Evolutionary conservation across 2,329 filamentous ascomycete species (phyloP), one percentile per base, ranked within the genome.

Genomic region (Torrubiella hemipterigena): DNA sequence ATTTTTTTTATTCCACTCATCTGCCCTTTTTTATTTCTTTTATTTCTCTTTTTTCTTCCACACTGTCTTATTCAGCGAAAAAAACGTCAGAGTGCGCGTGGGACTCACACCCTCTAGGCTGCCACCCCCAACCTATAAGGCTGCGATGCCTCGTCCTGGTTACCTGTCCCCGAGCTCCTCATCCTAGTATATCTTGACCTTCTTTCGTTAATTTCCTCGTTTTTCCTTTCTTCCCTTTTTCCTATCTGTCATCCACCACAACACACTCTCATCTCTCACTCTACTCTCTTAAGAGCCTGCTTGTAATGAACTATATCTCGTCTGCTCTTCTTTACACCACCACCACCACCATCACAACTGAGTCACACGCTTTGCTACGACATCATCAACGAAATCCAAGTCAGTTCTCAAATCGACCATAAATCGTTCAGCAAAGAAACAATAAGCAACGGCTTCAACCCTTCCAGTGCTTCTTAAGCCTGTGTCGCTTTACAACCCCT

Each of bases 1-100:
- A 46, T 45, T 37, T 51, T 50, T 45, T 44, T 42, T 52, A 40
- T 45, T 29, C 29, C 18, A 32, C 21, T n/a, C 21, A 8, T 23
- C 14, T 23, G 9, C 19, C 7, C 10, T 22, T 31, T 17, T 4
- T 21, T 17, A 30, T 23, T 34, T 54, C 43, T 53, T 52, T 34
- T 45, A 15, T 47, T 42, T 47, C 38, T 40, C 45, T 20, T 19
- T 30, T n/a, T 13, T 32, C 40, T 47, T 17, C 18, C 30, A 20
- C 14, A 22, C 24, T 30, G 31, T 24, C 30, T 31, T 31, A 17
- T 28, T 30, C n/a, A n/a, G n/a, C n/a, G n/a, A n/a, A n/a, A n/a
- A n/a, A n/a, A n/a, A n/a, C n/a, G n/a, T n/a, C n/a, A n/a, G n/a
- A n/a, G n/a, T n/a, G n/a, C n/a, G n/a, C n/a, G n/a, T n/a, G n/a